Base-by-base conservation (phyloP, 441 rosid genomes). In the Hura crepitans region DNA sequence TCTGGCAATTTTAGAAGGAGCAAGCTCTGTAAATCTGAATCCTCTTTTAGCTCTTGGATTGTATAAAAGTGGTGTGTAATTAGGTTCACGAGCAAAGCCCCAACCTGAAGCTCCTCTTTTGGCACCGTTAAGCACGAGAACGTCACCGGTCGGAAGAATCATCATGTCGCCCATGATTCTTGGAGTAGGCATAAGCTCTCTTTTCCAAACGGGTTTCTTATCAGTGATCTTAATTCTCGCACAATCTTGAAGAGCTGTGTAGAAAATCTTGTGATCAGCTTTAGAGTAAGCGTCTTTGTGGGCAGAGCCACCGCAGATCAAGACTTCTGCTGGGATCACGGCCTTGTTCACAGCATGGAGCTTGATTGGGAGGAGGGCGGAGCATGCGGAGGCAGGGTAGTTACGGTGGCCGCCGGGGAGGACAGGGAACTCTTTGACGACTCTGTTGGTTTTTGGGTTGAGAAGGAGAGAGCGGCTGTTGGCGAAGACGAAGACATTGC, bases 401-500 rank as follows among this genome's bases (percentile, higher is more conserved):
- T 45, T 86, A 6, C 90, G 86, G 58, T 85, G 69, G 1, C 88
- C 96, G 0, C 91, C 87, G 0, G 66, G 65, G 23, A 89, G 88
- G 1, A 42, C 69, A 0, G 96, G 91, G 75, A 71, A 60, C 71
- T 89, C 87, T 1, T 62, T 71, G 55, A 89, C 54, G 68, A 84
- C 68, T 28, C 23, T 12, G 70, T 87, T 81, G 2, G 77, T 55
- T 2, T 57, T 68, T 0, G 89, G 84, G 35, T 80, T 55, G 31
- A 89, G 79, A 9, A 86, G 74, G 65, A 87, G 42, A 12, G 88
- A 79, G 2, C 89, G 86, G 22, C 78, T 66, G 77, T 89, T 89
- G 68, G 91, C 84, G 25, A 89, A 87, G 62, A 89, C 70, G 81
- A 87, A 89, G 76, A 89, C 76, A 62, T 82, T 86, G 11, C 93